phyloP scores from a whole-genome alignment of 2,329 filamentous ascomycete genomes.

The Cercospora brassicicola region DNA sequence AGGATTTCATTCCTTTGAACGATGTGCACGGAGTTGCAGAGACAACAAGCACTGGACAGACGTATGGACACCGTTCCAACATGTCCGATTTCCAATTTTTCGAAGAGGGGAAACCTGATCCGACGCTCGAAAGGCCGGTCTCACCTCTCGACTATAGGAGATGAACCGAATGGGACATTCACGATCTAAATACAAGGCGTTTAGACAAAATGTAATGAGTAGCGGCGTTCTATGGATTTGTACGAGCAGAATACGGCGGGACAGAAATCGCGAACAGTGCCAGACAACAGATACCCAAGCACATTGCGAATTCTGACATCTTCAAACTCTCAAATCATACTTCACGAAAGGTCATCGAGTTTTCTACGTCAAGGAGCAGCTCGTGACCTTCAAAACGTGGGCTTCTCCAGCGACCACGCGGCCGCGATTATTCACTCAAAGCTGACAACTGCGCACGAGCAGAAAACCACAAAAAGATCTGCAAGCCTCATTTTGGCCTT shows the following conservation, averaged over 20 bases:
- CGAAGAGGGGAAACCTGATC: not conserved
- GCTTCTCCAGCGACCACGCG: not conserved
- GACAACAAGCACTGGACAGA: not conserved
- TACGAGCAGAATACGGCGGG: not conserved
- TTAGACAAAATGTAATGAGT: not conserved
- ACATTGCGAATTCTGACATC: not conserved
- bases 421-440: not conserved
- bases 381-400: not conserved
- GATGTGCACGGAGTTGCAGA: constrained; percentile 14
- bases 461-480: not conserved
- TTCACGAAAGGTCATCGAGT: no score
- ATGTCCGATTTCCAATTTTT: not conserved
- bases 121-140: not conserved
- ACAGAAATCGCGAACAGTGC: not conserved
- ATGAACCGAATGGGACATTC: not conserved
- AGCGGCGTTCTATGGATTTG: not conserved
- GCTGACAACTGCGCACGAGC: not conserved
- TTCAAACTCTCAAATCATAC: not conserved
- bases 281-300: not conserved
- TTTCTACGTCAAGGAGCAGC: no score
- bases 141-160: not conserved
- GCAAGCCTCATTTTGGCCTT: not conserved
- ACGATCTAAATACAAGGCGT: not conserved
- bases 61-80: not conserved
- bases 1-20: constrained; percentile 14